Conservation (phyloP, 495 filamentous ascomycete species). For the Trichocladium uniseriatum region DNA sequence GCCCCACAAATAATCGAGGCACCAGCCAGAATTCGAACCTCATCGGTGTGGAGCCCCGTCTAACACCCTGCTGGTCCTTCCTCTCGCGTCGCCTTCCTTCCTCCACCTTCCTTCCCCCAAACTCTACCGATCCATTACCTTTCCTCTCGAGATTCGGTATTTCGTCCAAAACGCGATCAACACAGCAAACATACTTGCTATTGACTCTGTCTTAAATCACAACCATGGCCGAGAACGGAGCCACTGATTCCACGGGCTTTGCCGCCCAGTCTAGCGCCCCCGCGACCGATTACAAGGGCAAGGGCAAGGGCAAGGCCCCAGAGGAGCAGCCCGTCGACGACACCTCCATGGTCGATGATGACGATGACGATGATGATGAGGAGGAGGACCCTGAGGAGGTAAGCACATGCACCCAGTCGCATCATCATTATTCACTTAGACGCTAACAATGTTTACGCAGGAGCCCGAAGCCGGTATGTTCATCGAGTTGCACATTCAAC, state of each 20-base stretch:
- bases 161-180: neutral
- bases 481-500: neutral
- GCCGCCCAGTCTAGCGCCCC: conserved; percentile 24
- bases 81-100: conserved; percentile 1
- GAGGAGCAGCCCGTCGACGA: conserved; percentile 41
- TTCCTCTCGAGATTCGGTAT: neutral
- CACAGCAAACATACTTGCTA: neutral
- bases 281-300: conserved; percentile 30
- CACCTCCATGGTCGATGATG: conserved; percentile 58
- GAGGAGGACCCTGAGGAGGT: conserved; percentile 60
- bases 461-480: conserved; percentile 38
- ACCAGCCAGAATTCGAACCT: neutral
- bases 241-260: conserved; percentile 20
- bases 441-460: conserved; percentile 20
- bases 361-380: conserved; percentile 52
- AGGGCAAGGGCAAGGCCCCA: conserved; percentile 49
- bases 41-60: neutral
- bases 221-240: conserved; percentile 34
- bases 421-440: neutral
- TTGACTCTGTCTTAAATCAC: conserved; percentile 3
- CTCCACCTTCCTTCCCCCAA: neutral
- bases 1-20: conserved; percentile 17
- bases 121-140: neutral
- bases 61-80: conserved; percentile 11
- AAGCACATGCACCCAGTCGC: conserved; percentile 16